A percentile compares a stretch with the other conserved stretches of the same genome.
Evolutionary conservation across 2,329 filamentous ascomycete genomes (phyloP).

Genomic region (Trichoderma aggressivum): DNA sequence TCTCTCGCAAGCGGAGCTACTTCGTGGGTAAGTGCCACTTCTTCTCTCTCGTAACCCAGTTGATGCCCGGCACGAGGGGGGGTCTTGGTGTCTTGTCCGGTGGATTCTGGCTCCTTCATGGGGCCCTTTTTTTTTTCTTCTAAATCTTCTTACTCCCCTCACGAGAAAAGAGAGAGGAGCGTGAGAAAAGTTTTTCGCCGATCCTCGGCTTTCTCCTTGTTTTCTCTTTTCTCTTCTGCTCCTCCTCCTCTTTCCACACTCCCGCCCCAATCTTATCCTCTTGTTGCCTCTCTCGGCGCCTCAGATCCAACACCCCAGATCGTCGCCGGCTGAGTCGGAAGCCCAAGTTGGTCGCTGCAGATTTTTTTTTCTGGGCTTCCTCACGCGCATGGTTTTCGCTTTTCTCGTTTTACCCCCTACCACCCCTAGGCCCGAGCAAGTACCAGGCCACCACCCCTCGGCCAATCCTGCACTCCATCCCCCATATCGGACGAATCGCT

Average conservation of each 20-base stretch:
- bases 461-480: constrained; percentile 25
- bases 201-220: constrained; percentile 13
- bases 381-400: constrained; percentile 16
- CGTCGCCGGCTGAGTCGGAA: constrained; percentile 2
- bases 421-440: constrained; percentile 1
- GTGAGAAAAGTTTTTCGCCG: neutral
- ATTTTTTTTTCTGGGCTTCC: neutral
- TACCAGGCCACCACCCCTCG: constrained; percentile 11
- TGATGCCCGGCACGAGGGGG: neutral
- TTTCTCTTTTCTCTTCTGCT: constrained; percentile 9
- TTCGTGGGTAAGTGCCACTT: neutral
- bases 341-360: neutral
- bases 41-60: neutral
- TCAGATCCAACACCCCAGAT: neutral
- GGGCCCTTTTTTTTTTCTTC: constrained; percentile 5
- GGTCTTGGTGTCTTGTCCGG: neutral
- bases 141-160: constrained; percentile 9
- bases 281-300: neutral
- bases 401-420: constrained; percentile 15
- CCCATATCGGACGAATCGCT: constrained; percentile 24
- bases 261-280: neutral
- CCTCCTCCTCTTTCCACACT: neutral
- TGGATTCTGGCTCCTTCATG: neutral
- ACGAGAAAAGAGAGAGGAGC: neutral
- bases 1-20: constrained; percentile 1